Percentiles rank a stretch among this genome's conserved stretches.
Evolutionary conservation across 148 eudicot species (phyloP).

Genomic region (Talinum fruticosum): DNA sequence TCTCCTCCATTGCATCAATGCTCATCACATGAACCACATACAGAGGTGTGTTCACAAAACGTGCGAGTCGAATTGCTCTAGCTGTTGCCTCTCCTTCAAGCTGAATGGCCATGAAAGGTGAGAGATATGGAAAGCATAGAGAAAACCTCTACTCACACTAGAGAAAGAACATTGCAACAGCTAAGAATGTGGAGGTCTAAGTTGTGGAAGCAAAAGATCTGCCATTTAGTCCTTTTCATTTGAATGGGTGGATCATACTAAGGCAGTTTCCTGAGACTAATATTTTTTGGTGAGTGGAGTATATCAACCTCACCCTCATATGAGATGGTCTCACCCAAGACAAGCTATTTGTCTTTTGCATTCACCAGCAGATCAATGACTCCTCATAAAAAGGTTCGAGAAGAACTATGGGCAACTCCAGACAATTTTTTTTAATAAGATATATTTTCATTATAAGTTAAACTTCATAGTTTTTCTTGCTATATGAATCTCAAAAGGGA

Average conservation of each 20-base stretch:
- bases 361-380: not conserved
- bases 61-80: conserved; percentile 90
- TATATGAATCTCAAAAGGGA: not conserved
- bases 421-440: no score
- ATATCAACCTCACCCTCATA: not conserved
- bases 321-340: not conserved
- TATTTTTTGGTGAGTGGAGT: no score
- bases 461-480: not conserved
- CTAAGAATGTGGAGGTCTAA: not conserved
- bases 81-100: conserved; percentile 97
- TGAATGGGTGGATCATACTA: not conserved
- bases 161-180: not conserved
- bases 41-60: conserved; percentile 82
- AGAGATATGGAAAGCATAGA: not conserved
- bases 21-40: conserved; percentile 99
- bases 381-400: no score
- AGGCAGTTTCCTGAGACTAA: no score
- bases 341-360: not conserved
- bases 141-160: not conserved
- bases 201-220: not conserved
- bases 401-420: no score
- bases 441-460: no score
- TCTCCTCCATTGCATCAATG: conserved; percentile 95
- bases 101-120: conserved; percentile 36
- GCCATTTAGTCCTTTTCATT: not conserved